Evolutionary conservation across 2,329 filamentous ascomycete species (phyloP).

Genomic region (Colletotrichum cuscutae): DNA sequence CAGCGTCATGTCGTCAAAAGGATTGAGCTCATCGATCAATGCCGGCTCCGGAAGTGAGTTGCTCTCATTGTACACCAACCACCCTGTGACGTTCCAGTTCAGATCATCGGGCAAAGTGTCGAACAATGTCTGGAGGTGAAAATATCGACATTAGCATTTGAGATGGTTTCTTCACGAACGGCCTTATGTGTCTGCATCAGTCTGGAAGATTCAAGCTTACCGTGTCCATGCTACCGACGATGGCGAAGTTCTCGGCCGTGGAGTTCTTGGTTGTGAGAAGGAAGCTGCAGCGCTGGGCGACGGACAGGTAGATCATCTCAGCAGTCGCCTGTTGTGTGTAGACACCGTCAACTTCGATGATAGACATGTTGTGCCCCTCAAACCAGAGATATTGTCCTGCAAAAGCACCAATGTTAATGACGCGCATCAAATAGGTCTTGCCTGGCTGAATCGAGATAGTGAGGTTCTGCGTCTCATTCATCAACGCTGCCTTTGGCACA

Average conservation of each 20-base stretch:
- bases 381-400: constrained; percentile 43
- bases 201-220: too few species aligned
- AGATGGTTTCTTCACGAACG: constrained; percentile 31
- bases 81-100: constrained; percentile 77
- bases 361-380: not conserved
- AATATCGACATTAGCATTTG: constrained; percentile 24
- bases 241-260: constrained; percentile 70
- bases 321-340: not conserved
- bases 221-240: constrained; percentile 43
- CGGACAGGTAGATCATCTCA: constrained; percentile 70
- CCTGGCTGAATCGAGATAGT: constrained; percentile 69
- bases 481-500: constrained; percentile 73
- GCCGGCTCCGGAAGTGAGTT: constrained; percentile 61
- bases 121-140: constrained; percentile 65
- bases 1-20: constrained; percentile 79
- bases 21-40: constrained; percentile 68
- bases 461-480: constrained; percentile 76
- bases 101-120: constrained; percentile 73
- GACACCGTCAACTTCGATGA: not conserved
- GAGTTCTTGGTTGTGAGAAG: constrained; percentile 72
- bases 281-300: constrained; percentile 74
- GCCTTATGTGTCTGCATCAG: not conserved
- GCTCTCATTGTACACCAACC: constrained; percentile 66
- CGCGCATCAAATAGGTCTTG: constrained; percentile 75
- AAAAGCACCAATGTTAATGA: constrained; percentile 82